phyloP scores from a whole-genome alignment of 768 basidiomycete species.

The Hericium coralloides region DNA sequence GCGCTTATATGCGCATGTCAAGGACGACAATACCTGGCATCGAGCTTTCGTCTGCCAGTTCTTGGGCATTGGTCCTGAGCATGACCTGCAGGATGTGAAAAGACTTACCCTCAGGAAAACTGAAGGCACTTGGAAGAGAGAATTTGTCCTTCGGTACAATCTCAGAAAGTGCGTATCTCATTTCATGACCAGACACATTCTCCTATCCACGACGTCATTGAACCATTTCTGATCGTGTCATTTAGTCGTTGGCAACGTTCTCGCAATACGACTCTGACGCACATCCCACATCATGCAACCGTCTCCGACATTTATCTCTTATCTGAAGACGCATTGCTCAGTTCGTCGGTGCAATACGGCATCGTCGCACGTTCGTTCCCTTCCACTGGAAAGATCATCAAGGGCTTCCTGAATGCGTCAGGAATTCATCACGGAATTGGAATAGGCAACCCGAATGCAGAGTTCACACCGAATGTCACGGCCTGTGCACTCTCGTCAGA shows the following conservation, averaged over 20 bases:
- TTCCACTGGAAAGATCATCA: slow-evolving; percentile 56
- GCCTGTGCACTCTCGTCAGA: slow-evolving; percentile 49
- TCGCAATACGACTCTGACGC: slow-evolving; percentile 47
- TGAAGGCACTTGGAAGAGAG: slow-evolving; percentile 58
- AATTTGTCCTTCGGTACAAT: slow-evolving; percentile 52
- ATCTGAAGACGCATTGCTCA: slow-evolving; percentile 44
- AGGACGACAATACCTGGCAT: slow-evolving; percentile 74
- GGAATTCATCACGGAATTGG: slow-evolving; percentile 50
- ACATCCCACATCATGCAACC: slow-evolving; percentile 51
- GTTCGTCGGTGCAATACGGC: slow-evolving; percentile 58
- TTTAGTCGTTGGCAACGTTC: slow-evolving; percentile 65
- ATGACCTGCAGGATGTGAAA: slow-evolving; percentile 33
- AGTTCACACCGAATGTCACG: slow-evolving; percentile 62
- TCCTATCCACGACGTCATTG: not conserved
- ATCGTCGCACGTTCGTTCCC: slow-evolving; percentile 67
- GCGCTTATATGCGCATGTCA: slow-evolving; percentile 53
- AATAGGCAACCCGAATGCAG: slow-evolving; percentile 66
- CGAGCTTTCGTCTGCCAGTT: slow-evolving; percentile 64
- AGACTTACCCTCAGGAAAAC: slow-evolving; percentile 46
- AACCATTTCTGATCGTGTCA: not conserved
- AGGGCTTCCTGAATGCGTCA: slow-evolving; percentile 61
- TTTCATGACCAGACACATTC: not conserved
- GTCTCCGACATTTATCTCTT: slow-evolving; percentile 56
- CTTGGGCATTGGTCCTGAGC: slow-evolving; percentile 58
- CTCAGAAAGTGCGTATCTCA: slow-evolving; percentile 38